Base-by-base conservation (phyloP, 805 yeast genomes). In the Metschnikowia peoriensis region DNA sequence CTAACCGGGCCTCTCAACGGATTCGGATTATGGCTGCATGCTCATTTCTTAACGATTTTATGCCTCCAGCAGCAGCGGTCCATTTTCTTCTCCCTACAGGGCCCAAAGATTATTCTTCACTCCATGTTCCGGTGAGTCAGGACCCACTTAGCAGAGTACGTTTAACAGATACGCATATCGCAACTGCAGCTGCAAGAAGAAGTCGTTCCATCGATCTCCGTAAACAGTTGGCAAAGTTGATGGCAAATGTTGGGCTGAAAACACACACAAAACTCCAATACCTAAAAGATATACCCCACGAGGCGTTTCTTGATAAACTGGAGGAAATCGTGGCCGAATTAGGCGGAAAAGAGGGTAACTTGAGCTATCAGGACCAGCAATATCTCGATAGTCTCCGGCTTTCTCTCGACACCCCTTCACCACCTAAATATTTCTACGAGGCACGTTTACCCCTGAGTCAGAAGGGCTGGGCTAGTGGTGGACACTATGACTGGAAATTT, bases 41-140 rank as follows among this genome's bases (percentile, higher is more conserved):
- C 50, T 71, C 79, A 11, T 77, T 67, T 49, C 59, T 79, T 5
- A 59, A 73, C 46, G 76, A 75, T 40, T 73, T 77, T 47, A 73
- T 73, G 73, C 70, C 72, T 1, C 59, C 66, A 14, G 79, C 80
- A 2, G 49, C 58, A 16, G 64, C 71, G 1, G 51, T 76, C n/a
- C 62, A 66, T 8, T 57, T 67, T 14, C 46, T 73, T 11, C 46
- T 72, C 14, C 74, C 75, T 5, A 37, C 38, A 10, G 45, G 29
- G 7, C 15, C 32, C 17, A 32, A 38, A 28, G 17, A 43, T 2
- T 14, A 12, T 14, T 14, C 28, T n/a, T 11, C 52, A 22, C 38
- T 49, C 41, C 47, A 49, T 29, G 38, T 49, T 15, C 51, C 47
- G 9, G 51, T 49, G 35, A 38, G 38, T n/a, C 51, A 44, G 28